A percentile compares a stretch with the other conserved stretches of the same genome.
phyloP scores from a whole-genome alignment of 1,284 basidiomycete genomes.

The Austroboletus novae-zelandiae region DNA sequence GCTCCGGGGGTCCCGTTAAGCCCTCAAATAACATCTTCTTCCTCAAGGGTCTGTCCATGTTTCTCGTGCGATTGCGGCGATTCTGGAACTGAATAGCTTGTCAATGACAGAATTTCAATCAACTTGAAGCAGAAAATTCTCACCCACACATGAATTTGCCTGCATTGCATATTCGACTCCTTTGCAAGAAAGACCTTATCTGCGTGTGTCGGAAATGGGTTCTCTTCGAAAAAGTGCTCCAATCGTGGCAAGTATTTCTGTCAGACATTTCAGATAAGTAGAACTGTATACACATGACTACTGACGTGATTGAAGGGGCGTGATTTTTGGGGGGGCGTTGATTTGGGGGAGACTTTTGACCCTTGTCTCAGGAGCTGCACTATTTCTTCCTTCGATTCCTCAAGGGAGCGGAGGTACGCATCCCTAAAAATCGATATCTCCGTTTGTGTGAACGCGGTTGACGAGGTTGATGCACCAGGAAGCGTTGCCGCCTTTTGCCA shows the following conservation, averaged over 20 bases:
- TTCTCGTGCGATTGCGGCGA: slow-evolving; percentile 22
- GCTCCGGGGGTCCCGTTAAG: neutral
- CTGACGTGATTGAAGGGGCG: too few relatives aligned
- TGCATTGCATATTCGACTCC: slow-evolving; percentile 44
- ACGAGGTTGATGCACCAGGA: too few relatives aligned
- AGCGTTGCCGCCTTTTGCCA: too few relatives aligned
- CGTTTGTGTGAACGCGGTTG: too few relatives aligned
- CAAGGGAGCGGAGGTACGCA: neutral
- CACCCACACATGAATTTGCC: slow-evolving; percentile 63
- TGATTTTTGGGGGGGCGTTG: too few relatives aligned
- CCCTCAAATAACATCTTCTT: neutral
- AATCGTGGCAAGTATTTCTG: slow-evolving; percentile 49
- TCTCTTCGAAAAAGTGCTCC: slow-evolving; percentile 48
- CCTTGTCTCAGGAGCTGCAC: neutral
- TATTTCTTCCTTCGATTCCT: neutral
- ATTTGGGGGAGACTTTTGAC: neutral
- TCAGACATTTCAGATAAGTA: rapidly evolving
- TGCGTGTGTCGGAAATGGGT: slow-evolving; percentile 46
- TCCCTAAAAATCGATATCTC: neutral
- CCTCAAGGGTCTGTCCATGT: neutral
- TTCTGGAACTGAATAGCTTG: slow-evolving; percentile 17
- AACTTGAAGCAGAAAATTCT: slow-evolving; percentile 2
- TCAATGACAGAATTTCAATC: too few relatives aligned
- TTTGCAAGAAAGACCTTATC: slow-evolving; percentile 45
- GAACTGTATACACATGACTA: too few relatives aligned